Base-by-base conservation (phyloP, 192 early-diverging fungal genomes). In the Phlyctochytrium arcticum region DNA sequence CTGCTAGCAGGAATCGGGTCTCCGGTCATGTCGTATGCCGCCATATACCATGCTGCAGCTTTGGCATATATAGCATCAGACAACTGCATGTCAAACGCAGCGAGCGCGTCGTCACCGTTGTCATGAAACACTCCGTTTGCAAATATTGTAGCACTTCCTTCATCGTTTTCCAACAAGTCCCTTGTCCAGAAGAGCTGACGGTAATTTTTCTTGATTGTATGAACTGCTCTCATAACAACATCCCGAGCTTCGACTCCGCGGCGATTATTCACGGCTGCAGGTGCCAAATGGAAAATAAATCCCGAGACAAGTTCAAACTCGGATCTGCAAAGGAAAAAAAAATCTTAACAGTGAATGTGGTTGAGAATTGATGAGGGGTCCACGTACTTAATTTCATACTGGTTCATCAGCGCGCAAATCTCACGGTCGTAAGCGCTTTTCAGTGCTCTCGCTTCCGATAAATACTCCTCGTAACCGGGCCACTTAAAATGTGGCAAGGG, bases 41-140 rank as follows among this genome's bases (percentile, higher is more conserved):
- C 89, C 34, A 85, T 80, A 48, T 90, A 89, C 89, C 89, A 90
- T 0, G 89, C 86, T 12, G 71, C 63, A 8, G 73, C 73, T 48
- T 73, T 73, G 36, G 36, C 39, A 12, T 30, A 5, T 21, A 73
- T 48, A 26, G 23, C 27, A n/a, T 64, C 48, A 6, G 58, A 54
- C 19, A 68, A 24, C 17, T 8, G 32, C 21, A 59, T 71, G 32
- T 81, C 74, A 32, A 29, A 32, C 27, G 36, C 42, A n/a, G n/a
- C n/a, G n/a, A n/a, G n/a, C n/a, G n/a, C n/a, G n/a, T n/a, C n/a
- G n/a, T n/a, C n/a, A n/a, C n/a, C n/a, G n/a, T n/a, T n/a, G n/a
- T n/a, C n/a, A n/a, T n/a, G n/a, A 15, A 79, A 48, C n/a, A 46
- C 36, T 9, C 31, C 47, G 15, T 53, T 27, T 27, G 19, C 29